Percentiles rank a stretch among this genome's conserved stretches.
phyloP scores from a whole-genome alignment of 148 eudicot species.

The Dysphania ambrosioides region DNA sequence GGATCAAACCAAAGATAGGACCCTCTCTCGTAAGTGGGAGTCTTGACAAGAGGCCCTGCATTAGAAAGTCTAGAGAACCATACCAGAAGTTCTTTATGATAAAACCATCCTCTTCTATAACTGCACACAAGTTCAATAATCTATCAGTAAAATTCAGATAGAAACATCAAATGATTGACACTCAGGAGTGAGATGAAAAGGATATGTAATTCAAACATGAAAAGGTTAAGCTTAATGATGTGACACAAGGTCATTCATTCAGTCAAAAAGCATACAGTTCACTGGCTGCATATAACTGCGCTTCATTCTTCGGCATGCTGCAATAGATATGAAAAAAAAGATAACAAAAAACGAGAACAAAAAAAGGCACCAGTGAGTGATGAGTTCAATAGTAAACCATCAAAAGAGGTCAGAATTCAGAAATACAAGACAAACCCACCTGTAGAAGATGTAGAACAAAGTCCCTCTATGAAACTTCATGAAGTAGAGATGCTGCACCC shows the following conservation, averaged over 20 bases:
- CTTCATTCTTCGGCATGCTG: constrained; percentile 96
- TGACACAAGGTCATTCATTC: not conserved
- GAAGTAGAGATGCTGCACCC: constrained; percentile 57
- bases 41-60: constrained; percentile 55
- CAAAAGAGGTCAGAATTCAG: not conserved
- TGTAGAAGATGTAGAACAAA: constrained; percentile 82
- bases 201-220: not conserved
- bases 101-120: constrained; percentile 59
- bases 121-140: constrained; percentile 34
- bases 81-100: constrained; percentile 49
- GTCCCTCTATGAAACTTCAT: constrained; percentile 45
- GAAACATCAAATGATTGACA: not conserved
- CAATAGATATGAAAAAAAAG: constrained; percentile 17
- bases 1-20: constrained; percentile 66
- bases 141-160: not conserved
- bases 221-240: not conserved
- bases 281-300: constrained; percentile 74
- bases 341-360: not conserved
- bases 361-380: not conserved
- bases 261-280: constrained; percentile 65
- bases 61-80: constrained; percentile 57
- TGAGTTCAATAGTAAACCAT: not conserved
- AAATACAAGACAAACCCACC: constrained; percentile 36
- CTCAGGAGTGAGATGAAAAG: not conserved
- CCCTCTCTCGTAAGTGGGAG: constrained; percentile 59